These are phyloP conservation scores for Gossypium mustelinum DNA, from an alignment of 345 rosid genomes.

Conservation along the genomic window DNA sequence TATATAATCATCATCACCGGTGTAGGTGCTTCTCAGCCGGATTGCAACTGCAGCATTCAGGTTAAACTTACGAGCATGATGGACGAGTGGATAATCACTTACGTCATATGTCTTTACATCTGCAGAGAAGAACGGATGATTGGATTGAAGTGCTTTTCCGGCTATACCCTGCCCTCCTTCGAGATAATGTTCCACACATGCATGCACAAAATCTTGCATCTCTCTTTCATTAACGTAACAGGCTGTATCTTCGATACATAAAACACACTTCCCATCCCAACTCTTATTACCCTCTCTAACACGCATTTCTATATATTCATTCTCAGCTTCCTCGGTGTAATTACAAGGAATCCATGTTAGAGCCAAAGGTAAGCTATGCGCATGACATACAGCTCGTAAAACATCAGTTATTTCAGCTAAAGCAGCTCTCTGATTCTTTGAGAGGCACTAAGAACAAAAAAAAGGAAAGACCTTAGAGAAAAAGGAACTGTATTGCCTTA, in stretches of 20 bases:
- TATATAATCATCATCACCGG: conserved; percentile 66
- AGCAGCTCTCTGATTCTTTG: conserved; percentile 61
- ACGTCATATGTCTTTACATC: conserved; percentile 75
- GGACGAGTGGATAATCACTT: conserved; percentile 75
- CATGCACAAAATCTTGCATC: conserved; percentile 74
- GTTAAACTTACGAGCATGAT: conserved; percentile 81
- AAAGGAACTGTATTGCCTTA: neutral
- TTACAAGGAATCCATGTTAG: conserved; percentile 85
- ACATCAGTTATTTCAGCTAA: conserved; percentile 79
- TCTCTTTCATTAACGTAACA: conserved; percentile 69
- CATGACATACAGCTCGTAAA: conserved; percentile 77
- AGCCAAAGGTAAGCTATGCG: conserved; percentile 80
- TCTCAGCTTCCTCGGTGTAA: conserved; percentile 34
- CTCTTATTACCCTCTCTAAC: conserved; percentile 34
- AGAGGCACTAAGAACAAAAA: conserved; percentile 53
- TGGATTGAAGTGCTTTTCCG: conserved; percentile 80
- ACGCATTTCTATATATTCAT: conserved; percentile 42
- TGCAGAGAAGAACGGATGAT: conserved; percentile 63
- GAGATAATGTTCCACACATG: conserved; percentile 67
- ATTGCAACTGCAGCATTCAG: conserved; percentile 91
- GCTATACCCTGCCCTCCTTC: conserved; percentile 82
- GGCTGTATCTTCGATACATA: conserved; percentile 65
- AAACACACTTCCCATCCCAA: conserved; percentile 34
- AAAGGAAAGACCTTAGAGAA: conserved; percentile 10
- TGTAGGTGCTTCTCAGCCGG: conserved; percentile 79